Evolutionary conservation across 495 filamentous ascomycete genomes (phyloP).

Genomic region (Aspergillus biplanus): DNA sequence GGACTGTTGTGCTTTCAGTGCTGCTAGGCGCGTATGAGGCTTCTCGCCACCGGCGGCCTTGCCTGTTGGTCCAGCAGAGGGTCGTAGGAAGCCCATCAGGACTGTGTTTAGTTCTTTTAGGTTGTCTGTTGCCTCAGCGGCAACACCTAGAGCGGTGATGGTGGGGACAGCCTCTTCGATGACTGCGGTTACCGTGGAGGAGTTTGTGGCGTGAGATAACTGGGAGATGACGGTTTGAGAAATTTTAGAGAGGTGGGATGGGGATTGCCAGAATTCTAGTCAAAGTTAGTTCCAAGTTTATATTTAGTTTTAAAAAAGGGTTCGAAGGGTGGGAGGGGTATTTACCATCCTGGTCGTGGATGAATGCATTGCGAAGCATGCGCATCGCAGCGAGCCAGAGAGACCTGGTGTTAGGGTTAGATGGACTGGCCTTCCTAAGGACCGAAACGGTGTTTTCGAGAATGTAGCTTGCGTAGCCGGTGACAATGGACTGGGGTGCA

Average conservation of each 20-base stretch:
- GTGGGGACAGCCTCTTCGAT: constrained; percentile 55
- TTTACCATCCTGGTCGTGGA: constrained; percentile 74
- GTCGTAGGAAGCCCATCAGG: constrained; percentile 75
- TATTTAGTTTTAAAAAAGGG: not conserved
- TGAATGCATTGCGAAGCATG: constrained; percentile 73
- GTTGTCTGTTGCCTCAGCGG: constrained; percentile 80
- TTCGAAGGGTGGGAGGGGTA: constrained; percentile 11
- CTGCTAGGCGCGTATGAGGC: constrained; percentile 65
- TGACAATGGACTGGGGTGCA: constrained; percentile 73
- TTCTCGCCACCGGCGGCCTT: constrained; percentile 54
- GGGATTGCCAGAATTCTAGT: constrained; percentile 84
- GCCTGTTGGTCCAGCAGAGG: constrained; percentile 62
- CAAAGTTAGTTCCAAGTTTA: constrained; percentile 15
- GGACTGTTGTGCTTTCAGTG: constrained; percentile 74
- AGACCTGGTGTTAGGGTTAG: constrained; percentile 54
- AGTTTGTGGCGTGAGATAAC: constrained; percentile 58
- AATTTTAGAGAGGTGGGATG: constrained; percentile 76
- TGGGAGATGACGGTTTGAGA: constrained; percentile 69
- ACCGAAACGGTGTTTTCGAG: constrained; percentile 70
- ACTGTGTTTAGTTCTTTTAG: constrained; percentile 81
- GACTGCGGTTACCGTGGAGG: constrained; percentile 39
- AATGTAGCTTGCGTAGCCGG: constrained; percentile 84
- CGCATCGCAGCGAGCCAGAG: constrained; percentile 67
- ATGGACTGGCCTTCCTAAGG: constrained; percentile 54
- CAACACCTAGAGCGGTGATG: constrained; percentile 76